Evolutionary conservation across 495 filamentous ascomycete species (phyloP).

Genomic region (Endocarpon pusillum): DNA sequence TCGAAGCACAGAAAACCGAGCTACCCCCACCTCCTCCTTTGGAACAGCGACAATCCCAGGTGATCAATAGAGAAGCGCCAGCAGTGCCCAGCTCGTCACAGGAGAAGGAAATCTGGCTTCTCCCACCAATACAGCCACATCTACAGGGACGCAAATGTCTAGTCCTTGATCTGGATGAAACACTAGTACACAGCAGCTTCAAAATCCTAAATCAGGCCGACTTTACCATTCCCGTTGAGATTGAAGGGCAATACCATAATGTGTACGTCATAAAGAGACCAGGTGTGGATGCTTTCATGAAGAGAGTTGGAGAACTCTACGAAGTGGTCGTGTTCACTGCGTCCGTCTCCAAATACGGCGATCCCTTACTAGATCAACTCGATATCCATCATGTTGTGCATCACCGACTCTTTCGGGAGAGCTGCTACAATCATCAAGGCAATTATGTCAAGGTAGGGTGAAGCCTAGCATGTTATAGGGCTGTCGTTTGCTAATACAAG

Average conservation of each 20-base stretch:
- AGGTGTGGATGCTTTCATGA: constrained; percentile 97
- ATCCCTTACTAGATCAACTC: constrained; percentile 88
- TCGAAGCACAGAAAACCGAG: constrained; percentile 21
- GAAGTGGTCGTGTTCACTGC: constrained; percentile 98
- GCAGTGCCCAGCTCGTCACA: constrained; percentile 22
- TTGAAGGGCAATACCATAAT: constrained; percentile 97
- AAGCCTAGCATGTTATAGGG: constrained; percentile 1
- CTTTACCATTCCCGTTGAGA: constrained; percentile 98
- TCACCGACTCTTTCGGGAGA: constrained; percentile 91
- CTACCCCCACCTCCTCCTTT: constrained; percentile 45
- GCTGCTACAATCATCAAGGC: constrained; percentile 97
- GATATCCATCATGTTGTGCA: constrained; percentile 96
- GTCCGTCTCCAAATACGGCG: constrained; percentile 97
- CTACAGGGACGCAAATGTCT: constrained; percentile 81
- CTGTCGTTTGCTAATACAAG: constrained; percentile 8
- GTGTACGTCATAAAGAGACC: constrained; percentile 98
- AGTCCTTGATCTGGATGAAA: constrained; percentile 92
- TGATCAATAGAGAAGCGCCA: constrained; percentile 13
- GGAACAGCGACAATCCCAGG: constrained; percentile 22
- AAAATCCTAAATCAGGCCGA: constrained; percentile 98
- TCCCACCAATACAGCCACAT: constrained; percentile 61
- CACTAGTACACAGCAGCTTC: constrained; percentile 97
- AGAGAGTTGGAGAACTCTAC: constrained; percentile 90
- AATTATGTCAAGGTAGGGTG: constrained; percentile 81
- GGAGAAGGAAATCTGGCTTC: constrained; percentile 48